Base-by-base conservation (phyloP, 148 eudicot species). In the Gaultheria prostrata region DNA sequence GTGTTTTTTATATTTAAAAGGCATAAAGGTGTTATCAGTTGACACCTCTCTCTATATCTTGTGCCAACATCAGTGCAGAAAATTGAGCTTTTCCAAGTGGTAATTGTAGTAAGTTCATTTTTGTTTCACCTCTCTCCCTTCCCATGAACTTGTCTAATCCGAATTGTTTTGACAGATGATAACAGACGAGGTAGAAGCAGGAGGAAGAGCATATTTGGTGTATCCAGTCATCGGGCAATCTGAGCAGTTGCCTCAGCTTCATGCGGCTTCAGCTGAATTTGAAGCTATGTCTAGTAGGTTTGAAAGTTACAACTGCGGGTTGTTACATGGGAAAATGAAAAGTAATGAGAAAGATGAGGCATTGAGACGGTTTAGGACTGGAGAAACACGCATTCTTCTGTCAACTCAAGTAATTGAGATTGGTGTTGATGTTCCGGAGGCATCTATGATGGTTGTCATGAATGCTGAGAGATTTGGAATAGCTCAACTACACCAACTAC, bases 381-480 rank as follows among this genome's bases (percentile, higher is more conserved):
- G 99, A 69, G 94, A 92, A 84, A 91, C 93, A 28, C 91, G 87
- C 54, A 91, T 97, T 82, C 90, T 97, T 71, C 94, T 97, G 82
- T 88, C 99, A 46, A 97, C 99, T 63, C 95, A 90, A 87, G 96
- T 97, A 30, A 94, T 97, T 78, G 99, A 97, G 87, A 90, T 92
- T 14, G 99, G 99, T 11, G 94, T 97, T 78, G 99, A 97, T 80
- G 92, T 97, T 32, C 97, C 99, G 17, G 99, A 97, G 88, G 99
- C 99, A 80, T 94, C 99, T 59, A 91, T 94, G 98, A 97, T 97
- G 97, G 95, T 97, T 81, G 99, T 97, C 26, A 92, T 93, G 95
- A 97, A 97, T 86, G 94, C 98, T 28, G 99, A 97, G 86, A 93
- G 99, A 88, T 94, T 97, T 63, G 99, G 99, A 72, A 91, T 93